Conservation (phyloP, 345 rosid species). For the Eucalyptus cladocalyx region DNA sequence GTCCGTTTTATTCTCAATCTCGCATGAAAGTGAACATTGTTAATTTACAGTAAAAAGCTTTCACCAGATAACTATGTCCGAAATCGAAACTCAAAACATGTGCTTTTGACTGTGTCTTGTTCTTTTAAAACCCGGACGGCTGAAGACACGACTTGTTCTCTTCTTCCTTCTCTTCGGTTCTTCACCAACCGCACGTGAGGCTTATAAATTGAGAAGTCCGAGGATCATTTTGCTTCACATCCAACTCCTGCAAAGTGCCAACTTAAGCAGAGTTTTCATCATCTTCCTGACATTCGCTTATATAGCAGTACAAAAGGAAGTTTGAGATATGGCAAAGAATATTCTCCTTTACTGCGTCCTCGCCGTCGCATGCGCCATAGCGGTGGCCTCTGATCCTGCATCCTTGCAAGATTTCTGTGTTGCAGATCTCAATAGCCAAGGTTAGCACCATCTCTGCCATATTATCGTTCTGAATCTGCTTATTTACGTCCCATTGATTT, state of each 20-base stretch:
- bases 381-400: neutral
- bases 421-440: neutral
- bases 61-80: too few species aligned
- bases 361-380: neutral
- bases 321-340: neutral
- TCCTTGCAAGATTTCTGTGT: slow-evolving; percentile 9
- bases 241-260: neutral
- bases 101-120: too few species aligned
- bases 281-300: neutral
- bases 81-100: too few species aligned
- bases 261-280: neutral
- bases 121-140: too few species aligned
- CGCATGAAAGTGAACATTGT: too few species aligned
- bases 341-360: neutral
- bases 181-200: neutral
- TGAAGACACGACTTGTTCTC: neutral
- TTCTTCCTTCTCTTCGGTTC: neutral
- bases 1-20: neutral
- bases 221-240: neutral
- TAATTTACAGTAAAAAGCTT: too few species aligned
- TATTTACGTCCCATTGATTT: neutral
- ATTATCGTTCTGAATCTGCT: neutral
- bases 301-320: neutral
- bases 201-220: neutral
- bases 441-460: neutral